Conservation (phyloP, 1,284 basidiomycete genomes). For the Puccinia hordei region DNA sequence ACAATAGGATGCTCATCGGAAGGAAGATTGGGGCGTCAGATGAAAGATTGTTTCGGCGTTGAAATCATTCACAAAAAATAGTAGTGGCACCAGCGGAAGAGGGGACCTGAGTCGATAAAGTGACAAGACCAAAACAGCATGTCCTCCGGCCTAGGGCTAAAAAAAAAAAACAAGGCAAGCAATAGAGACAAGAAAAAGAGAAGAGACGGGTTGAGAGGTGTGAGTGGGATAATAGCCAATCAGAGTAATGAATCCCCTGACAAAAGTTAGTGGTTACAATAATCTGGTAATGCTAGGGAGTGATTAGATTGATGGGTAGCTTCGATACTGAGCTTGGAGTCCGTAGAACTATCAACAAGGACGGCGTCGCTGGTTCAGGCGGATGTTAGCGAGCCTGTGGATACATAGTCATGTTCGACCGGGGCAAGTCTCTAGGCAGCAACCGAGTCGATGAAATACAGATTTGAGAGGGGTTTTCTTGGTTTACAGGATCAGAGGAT, state of each 20-base stretch:
- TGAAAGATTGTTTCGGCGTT: neutral
- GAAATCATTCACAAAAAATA: slow-evolving; percentile 20
- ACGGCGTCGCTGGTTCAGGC: neutral
- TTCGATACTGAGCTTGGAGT: neutral
- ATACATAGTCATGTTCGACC: neutral
- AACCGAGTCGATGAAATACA: slow-evolving; percentile 28
- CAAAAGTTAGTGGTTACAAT: neutral
- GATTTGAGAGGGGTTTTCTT: neutral
- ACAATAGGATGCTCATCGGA: slow-evolving; percentile 13
- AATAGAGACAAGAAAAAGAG: slow-evolving; percentile 4
- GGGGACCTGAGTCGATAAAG: slow-evolving; percentile 14
- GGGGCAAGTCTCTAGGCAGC: neutral
- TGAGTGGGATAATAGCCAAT: neutral
- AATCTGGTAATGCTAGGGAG: slow-evolving; percentile 5
- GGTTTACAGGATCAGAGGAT: slow-evolving; percentile 18
- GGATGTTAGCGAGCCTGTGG: neutral
- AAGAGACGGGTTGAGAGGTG: neutral
- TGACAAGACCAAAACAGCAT: slow-evolving; percentile 19
- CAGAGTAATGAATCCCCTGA: neutral
- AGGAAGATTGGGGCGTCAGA: neutral
- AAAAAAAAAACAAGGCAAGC: neutral
- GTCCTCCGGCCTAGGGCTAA: slow-evolving; percentile 10
- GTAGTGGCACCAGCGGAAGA: neutral
- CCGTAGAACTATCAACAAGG: slow-evolving; percentile 16
- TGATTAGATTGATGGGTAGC: neutral